These are phyloP conservation scores for Tulasnella sp. DNA, from an alignment of 768 basidiomycete genomes.

Conservation along the genomic window DNA sequence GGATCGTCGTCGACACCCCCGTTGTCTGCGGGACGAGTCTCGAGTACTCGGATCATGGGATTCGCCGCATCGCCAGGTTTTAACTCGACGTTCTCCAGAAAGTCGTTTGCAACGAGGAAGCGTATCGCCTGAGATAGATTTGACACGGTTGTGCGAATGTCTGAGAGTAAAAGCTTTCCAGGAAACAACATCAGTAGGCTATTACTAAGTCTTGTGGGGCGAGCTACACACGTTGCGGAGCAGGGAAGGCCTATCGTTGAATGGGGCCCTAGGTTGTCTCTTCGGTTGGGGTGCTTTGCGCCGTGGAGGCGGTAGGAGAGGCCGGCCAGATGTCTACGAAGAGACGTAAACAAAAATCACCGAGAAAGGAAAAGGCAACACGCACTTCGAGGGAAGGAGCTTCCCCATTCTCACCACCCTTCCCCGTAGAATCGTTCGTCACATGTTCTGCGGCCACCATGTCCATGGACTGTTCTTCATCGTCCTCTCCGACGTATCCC, in stretches of 20 bases:
- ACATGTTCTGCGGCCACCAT: neutral
- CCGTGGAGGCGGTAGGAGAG: constrained; percentile 29
- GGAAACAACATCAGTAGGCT: constrained; percentile 10
- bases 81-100: constrained; percentile 66
- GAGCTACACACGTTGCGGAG: constrained; percentile 56
- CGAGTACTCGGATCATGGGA: constrained; percentile 50
- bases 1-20: too few relatives aligned
- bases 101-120: constrained; percentile 83
- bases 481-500: neutral
- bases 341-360: neutral
- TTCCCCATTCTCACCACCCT: constrained; percentile 20
- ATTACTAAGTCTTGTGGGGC: neutral
- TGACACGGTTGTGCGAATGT: constrained; percentile 78
- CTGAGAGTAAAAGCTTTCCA: constrained; percentile 61
- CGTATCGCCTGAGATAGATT: constrained; percentile 86
- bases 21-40: neutral
- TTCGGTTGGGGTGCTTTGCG: constrained; percentile 32
- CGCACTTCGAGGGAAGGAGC: constrained; percentile 14
- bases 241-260: constrained; percentile 53
- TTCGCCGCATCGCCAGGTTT: constrained; percentile 62
- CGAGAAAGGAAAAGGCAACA: neutral
- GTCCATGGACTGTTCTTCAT: neutral
- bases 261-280: constrained; percentile 39
- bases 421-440: constrained; percentile 9
- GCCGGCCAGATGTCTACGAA: neutral